Conservation (phyloP, 306 rosid species). For the Begonia masoniana region DNA sequence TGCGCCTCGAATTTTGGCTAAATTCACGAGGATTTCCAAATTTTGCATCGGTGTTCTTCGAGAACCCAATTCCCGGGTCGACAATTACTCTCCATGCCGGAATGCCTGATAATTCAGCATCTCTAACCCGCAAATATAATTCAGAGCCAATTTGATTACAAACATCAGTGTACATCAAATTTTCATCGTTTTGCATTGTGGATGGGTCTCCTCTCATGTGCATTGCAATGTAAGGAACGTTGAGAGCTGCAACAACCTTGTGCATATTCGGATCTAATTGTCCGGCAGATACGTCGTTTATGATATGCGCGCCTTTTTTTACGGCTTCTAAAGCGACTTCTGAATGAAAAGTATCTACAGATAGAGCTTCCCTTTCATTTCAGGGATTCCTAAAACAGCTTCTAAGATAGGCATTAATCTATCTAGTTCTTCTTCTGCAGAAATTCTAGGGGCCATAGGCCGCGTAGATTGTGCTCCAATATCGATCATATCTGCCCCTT, state of each 20-base stretch:
- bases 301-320: constrained; percentile 63
- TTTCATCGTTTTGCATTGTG: constrained; percentile 61
- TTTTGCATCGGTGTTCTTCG: constrained; percentile 64
- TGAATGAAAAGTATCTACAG: constrained; percentile 79
- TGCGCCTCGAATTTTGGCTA: constrained; percentile 46
- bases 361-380: constrained; percentile 62
- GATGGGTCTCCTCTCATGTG: constrained; percentile 92
- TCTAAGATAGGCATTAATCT: constrained; percentile 74
- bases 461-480: constrained; percentile 85
- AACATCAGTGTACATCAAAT: constrained; percentile 57
- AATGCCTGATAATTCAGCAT: constrained; percentile 68
- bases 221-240: constrained; percentile 84
- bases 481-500: constrained; percentile 87
- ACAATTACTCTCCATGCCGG: constrained; percentile 82
- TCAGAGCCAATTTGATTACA: constrained; percentile 62
- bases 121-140: constrained; percentile 34
- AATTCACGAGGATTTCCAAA: constrained; percentile 47
- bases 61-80: constrained; percentile 87
- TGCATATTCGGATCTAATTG: constrained; percentile 57
- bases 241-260: constrained; percentile 63
- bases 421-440: constrained; percentile 58
- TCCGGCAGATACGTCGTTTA: constrained; percentile 75
- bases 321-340: constrained; percentile 82
- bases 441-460: constrained; percentile 55
- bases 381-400: constrained; percentile 57